These are phyloP conservation scores for Colletotrichum sp. DNA, from an alignment of 2,329 filamentous ascomycete species.

Conservation along the genomic window DNA sequence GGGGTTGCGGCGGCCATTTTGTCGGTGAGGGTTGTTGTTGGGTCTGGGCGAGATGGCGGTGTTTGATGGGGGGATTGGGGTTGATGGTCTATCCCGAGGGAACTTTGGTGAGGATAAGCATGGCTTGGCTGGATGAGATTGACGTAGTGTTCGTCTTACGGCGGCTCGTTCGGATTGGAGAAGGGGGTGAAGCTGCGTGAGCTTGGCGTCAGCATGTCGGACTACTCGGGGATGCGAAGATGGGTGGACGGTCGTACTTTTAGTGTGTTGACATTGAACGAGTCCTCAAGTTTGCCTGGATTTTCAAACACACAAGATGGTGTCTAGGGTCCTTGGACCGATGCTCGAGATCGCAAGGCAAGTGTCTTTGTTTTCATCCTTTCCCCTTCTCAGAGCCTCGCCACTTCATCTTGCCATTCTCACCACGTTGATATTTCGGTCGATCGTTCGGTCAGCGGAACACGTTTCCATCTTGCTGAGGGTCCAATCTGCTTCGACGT, in stretches of 20 bases:
- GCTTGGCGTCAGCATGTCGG: neutral
- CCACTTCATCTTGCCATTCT: neutral
- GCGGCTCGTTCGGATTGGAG: neutral
- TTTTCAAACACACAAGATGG: neutral
- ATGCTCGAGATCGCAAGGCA: neutral
- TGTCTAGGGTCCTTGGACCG: neutral
- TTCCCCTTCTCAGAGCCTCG: neutral
- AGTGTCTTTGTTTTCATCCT: neutral
- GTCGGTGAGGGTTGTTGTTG: neutral
- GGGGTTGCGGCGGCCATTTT: neutral
- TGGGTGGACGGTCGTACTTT: neutral
- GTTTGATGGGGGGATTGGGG: neutral
- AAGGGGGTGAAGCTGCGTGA: neutral
- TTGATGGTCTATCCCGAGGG: neutral
- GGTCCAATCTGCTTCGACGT: neutral
- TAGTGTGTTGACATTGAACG: neutral
- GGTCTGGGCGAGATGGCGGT: neutral
- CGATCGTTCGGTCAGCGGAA: neutral
- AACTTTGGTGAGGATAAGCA: neutral
- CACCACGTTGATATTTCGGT: neutral
- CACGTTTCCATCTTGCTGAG: neutral
- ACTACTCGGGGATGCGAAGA: neutral
- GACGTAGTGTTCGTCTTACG: neutral
- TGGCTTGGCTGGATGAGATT: neutral
- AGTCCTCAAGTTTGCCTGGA: neutral